These are phyloP conservation scores for Poa pratensis DNA, from an alignment of 176 grass and related monocot genomes.

Conservation along the genomic window DNA sequence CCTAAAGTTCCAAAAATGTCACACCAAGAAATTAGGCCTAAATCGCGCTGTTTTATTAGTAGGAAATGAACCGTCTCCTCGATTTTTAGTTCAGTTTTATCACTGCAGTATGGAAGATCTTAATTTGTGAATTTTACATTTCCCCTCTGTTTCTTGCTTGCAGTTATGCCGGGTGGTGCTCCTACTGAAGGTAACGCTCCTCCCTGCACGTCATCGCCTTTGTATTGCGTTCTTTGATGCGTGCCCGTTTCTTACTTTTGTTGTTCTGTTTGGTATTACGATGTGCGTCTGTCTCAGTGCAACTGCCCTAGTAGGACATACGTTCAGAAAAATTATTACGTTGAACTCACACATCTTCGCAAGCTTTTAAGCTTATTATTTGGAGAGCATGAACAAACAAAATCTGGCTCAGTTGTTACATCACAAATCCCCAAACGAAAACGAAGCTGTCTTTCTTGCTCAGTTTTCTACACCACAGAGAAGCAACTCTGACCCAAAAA, in stretches of 20 bases:
- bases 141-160: slow-evolving; percentile 17
- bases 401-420: background rate
- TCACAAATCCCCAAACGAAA: background rate
- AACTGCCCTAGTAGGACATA: background rate
- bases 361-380: background rate
- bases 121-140: background rate
- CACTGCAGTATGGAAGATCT: background rate
- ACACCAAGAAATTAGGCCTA: background rate
- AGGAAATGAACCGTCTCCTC: background rate
- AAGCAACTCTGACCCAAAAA: background rate
- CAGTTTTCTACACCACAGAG: background rate
- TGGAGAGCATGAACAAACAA: background rate
- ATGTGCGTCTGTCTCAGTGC: background rate
- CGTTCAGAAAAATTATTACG: background rate
- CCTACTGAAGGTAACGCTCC: slow-evolving; percentile 38
- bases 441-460: slow-evolving; percentile 5
- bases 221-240: background rate
- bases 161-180: slow-evolving; percentile 28
- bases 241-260: slow-evolving; percentile 8
- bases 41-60: background rate
- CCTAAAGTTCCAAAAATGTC: too few species aligned
- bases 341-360: background rate
- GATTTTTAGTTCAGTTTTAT: background rate
- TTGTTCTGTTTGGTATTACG: background rate
- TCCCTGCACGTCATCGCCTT: background rate